phyloP scores from a whole-genome alignment of 176 grass and related monocot genomes.

The Poa pratensis region DNA sequence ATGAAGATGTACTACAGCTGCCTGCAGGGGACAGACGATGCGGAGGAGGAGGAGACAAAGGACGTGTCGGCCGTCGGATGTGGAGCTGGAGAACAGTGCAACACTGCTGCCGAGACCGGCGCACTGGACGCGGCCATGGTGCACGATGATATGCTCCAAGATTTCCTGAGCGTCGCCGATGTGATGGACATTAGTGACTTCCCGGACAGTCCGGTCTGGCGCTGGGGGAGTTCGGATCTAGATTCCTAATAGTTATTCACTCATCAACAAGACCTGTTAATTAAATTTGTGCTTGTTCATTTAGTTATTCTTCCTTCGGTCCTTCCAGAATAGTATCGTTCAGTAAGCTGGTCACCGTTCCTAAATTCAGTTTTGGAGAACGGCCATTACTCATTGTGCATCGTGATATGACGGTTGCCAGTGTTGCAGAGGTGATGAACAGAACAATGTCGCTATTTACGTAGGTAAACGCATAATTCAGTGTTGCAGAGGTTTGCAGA shows the following conservation, averaged over 20 bases:
- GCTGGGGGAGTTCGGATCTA: slow-evolving; percentile 25
- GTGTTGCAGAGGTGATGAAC: too few species aligned
- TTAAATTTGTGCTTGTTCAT: not conserved
- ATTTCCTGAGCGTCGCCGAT: slow-evolving; percentile 28
- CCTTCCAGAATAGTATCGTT: too few species aligned
- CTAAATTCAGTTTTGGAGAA: too few species aligned
- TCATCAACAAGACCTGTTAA: slow-evolving; percentile 8
- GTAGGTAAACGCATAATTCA: too few species aligned
- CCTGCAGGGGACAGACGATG: slow-evolving; percentile 38
- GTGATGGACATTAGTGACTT: slow-evolving; percentile 43
- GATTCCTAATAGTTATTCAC: not conserved
- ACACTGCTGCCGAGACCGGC: not conserved
- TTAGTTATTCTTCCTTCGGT: not conserved
- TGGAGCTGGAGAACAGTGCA: slow-evolving; percentile 20
- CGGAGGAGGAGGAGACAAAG: not conserved
- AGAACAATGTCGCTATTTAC: too few species aligned
- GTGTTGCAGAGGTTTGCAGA: too few species aligned
- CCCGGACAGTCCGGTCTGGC: slow-evolving; percentile 35
- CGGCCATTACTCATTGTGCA: too few species aligned
- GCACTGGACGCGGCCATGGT: not conserved
- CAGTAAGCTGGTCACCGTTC: too few species aligned
- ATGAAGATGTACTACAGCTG: slow-evolving; percentile 52
- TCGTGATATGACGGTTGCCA: too few species aligned
- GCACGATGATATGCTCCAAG: slow-evolving; percentile 16
- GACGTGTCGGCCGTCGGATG: not conserved